phyloP scores from a whole-genome alignment of 129 eudicot genomes.

The Calendula officinalis region DNA sequence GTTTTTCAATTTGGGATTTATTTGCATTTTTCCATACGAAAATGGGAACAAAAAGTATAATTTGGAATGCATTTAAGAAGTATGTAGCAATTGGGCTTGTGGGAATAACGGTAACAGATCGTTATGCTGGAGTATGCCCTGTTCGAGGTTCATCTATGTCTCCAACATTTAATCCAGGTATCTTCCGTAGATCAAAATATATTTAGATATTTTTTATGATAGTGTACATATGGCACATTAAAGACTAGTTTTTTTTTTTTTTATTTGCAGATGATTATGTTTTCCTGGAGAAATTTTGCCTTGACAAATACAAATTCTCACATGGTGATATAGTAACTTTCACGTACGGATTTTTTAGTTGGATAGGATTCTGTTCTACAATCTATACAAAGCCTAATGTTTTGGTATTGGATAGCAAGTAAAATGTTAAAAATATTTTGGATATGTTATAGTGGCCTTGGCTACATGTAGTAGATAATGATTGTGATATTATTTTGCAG shows the following conservation, averaged over 20 bases:
- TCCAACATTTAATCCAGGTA: conserved; percentile 86
- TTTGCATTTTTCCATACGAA: not conserved
- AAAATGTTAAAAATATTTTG: no score
- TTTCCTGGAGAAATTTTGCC: conserved; percentile 87
- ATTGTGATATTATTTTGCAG: conserved; percentile 36
- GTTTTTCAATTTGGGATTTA: not conserved
- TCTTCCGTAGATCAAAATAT: not conserved
- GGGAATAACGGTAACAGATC: conserved; percentile 73
- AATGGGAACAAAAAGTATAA: conserved; percentile 41
- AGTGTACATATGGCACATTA: no score
- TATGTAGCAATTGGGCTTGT: conserved; percentile 59
- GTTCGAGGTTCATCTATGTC: conserved; percentile 85
- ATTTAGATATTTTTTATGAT: not conserved
- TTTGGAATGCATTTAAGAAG: conserved; percentile 49
- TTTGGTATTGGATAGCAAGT: no score
- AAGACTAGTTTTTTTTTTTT: not conserved
- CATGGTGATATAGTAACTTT: conserved; percentile 83
- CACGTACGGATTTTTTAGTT: conserved; percentile 37
- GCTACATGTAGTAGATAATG: no score
- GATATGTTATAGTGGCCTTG: no score
- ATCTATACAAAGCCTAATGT: no score
- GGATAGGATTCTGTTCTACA: no score
- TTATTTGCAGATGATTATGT: conserved; percentile 82
- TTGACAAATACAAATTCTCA: conserved; percentile 64
- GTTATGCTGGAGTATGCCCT: conserved; percentile 62